Conservation (phyloP, 169 alveolate species). For the Plasmodium coatneyi region DNA sequence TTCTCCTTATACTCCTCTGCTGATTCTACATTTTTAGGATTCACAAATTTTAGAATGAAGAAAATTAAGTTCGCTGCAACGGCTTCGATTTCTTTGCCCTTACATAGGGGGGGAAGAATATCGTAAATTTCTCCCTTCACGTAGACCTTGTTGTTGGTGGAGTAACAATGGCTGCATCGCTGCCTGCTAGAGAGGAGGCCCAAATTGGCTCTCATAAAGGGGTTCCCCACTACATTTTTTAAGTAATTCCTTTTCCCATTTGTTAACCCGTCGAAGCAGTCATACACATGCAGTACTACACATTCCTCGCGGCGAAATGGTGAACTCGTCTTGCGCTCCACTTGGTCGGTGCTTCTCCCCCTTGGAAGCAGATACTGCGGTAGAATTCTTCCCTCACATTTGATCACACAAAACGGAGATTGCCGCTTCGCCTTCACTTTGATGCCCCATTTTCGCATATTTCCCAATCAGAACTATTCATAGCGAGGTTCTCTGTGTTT, state of each 20-base stretch:
- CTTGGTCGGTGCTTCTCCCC: not conserved
- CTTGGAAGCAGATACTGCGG: not conserved
- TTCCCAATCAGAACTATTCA: not conserved
- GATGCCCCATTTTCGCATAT: not conserved
- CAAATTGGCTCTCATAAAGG: not conserved
- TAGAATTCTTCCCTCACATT: not conserved
- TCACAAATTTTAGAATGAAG: conserved; percentile 21
- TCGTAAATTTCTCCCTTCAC: conserved; percentile 39
- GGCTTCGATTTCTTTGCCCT: conserved; percentile 3
- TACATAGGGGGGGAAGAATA: conserved; percentile 27
- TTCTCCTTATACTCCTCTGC: conserved; percentile 37
- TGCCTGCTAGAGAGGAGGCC: not conserved
- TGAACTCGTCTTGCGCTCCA: not conserved
- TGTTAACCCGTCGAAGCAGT: not conserved
- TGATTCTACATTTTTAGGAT: conserved; percentile 32
- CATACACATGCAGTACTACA: not conserved
- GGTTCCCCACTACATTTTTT: not conserved
- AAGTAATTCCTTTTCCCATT: not conserved
- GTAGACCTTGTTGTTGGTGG: conserved; percentile 22
- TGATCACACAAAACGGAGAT: not conserved
- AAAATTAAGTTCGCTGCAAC: conserved; percentile 43
- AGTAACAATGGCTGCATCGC: not conserved
- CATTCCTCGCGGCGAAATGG: not conserved
- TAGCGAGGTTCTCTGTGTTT: not conserved
- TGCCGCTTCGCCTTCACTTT: not conserved